phyloP scores from a whole-genome alignment of 2,329 filamentous ascomycete species.

The Aspergillus tanneri region DNA sequence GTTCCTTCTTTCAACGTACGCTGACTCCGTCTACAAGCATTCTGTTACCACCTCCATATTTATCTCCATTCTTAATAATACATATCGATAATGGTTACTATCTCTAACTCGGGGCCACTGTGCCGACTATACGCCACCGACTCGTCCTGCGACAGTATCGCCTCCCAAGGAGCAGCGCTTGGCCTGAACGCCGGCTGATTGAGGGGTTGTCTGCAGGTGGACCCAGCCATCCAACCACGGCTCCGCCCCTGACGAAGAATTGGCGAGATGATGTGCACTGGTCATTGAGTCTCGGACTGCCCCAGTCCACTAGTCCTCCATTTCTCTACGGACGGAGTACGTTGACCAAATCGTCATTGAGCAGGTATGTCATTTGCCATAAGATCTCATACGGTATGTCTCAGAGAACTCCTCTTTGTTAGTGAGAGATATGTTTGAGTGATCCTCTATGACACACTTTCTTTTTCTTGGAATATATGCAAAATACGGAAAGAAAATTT shows the following conservation, averaged over 20 bases:
- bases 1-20: not conserved
- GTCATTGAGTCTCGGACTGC: conserved; percentile 17
- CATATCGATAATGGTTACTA: not conserved
- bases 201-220: conserved; percentile 23
- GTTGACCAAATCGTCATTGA: no score
- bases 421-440: no score
- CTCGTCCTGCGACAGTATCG: not conserved
- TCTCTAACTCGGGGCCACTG: not conserved
- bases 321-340: no score
- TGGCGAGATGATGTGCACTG: conserved; percentile 21
- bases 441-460: no score
- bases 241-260: conserved; percentile 20
- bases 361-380: no score
- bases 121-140: not conserved
- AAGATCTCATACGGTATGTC: no score
- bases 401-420: no score
- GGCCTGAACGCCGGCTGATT: conserved; percentile 8
- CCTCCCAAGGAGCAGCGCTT: not conserved
- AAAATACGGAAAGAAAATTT: no score
- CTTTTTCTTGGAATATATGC: no score
- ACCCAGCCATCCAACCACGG: conserved; percentile 19
- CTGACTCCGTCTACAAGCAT: not conserved
- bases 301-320: conserved; percentile 7
- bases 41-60: not conserved
- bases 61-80: not conserved